A percentile compares a stretch with the other conserved stretches of the same genome.
Conservation (phyloP, 768 basidiomycete species). For the Cyathus striatus region DNA sequence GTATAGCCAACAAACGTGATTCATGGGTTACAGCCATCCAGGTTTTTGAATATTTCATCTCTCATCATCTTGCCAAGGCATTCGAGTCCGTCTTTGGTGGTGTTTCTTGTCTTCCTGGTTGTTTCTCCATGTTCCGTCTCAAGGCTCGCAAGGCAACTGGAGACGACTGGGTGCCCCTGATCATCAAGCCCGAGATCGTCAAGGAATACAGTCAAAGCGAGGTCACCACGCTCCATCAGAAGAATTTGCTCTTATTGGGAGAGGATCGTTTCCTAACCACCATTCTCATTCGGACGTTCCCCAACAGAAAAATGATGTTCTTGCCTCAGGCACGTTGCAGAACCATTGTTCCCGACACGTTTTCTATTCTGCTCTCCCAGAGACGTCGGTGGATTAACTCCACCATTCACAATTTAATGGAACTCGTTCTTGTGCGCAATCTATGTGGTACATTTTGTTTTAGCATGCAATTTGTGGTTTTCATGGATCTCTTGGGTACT, state of each 20-base stretch:
- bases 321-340: slow-evolving; percentile 92
- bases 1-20: slow-evolving; percentile 96
- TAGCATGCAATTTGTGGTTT: slow-evolving; percentile 99
- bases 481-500: slow-evolving; percentile 92
- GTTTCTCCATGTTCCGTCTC: slow-evolving; percentile 98
- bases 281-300: slow-evolving; percentile 93
- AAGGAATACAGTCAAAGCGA: slow-evolving; percentile 95
- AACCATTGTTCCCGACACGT: slow-evolving; percentile 95
- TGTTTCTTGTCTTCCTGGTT: slow-evolving; percentile 98
- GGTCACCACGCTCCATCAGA: slow-evolving; percentile 94
- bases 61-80: slow-evolving; percentile 95
- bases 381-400: slow-evolving; percentile 99
- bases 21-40: slow-evolving; percentile 99
- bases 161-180: slow-evolving; percentile 96
- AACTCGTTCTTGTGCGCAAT: slow-evolving; percentile 93
- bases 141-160: slow-evolving; percentile 86
- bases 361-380: slow-evolving; percentile 89
- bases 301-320: slow-evolving; percentile 99
- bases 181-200: slow-evolving; percentile 95
- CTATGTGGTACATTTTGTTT: slow-evolving; percentile 99
- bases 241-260: slow-evolving; percentile 92
- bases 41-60: slow-evolving; percentile 98
- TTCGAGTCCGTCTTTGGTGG: slow-evolving; percentile 99
- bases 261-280: slow-evolving; percentile 99
- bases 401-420: slow-evolving; percentile 99